phyloP scores from a whole-genome alignment of 179 eudicot genomes.

The Actinidia chinensis region DNA sequence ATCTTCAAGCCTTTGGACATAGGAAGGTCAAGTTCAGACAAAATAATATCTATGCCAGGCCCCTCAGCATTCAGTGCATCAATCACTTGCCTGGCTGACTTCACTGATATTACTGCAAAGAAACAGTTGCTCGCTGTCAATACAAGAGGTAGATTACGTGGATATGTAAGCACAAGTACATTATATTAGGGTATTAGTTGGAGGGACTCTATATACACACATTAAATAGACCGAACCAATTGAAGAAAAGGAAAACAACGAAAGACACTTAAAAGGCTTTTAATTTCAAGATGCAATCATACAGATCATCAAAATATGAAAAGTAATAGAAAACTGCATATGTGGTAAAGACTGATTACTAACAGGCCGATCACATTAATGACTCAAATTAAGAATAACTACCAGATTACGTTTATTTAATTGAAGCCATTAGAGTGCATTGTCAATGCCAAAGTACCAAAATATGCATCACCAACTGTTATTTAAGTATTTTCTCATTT shows the following conservation, averaged over 20 bases:
- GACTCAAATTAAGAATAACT: neutral
- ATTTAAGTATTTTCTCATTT: neutral
- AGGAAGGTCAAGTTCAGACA: slow-evolving; percentile 95
- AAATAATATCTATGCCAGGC: slow-evolving; percentile 83
- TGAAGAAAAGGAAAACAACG: neutral
- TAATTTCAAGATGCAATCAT: neutral
- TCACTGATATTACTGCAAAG: slow-evolving; percentile 75
- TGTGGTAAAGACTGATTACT: neutral
- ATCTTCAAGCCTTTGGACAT: slow-evolving; percentile 84
- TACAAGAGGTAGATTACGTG: neutral
- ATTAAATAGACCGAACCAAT: neutral
- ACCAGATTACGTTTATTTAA: neutral
- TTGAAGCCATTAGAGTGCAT: neutral
- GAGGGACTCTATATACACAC: neutral
- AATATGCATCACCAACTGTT: neutral
- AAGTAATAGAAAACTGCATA: neutral
- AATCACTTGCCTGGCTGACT: slow-evolving; percentile 91
- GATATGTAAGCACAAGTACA: neutral
- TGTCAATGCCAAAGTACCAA: neutral
- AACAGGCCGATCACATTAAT: neutral
- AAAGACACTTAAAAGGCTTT: neutral
- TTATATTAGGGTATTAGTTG: neutral
- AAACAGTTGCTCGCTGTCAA: slow-evolving; percentile 20
- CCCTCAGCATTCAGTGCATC: slow-evolving; percentile 97
- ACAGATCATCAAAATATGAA: neutral